Evolutionary conservation across 2,329 filamentous ascomycete genomes (phyloP), one percentile per base, ranked within the genome.

Genomic region (Dactylellina sp.): DNA sequence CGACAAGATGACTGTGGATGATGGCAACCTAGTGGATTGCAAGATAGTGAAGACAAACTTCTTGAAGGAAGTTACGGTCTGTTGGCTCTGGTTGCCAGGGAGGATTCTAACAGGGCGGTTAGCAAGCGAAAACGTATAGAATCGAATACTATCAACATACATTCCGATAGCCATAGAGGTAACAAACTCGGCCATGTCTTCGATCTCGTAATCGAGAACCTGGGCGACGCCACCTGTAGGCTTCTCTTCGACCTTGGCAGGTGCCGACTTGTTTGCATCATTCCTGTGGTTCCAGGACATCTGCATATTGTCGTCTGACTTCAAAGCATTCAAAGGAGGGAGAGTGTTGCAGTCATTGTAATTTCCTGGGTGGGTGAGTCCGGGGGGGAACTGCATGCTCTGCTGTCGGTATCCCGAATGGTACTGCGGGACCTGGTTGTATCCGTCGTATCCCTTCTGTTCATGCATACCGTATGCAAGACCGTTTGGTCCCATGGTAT

Each of bases 191-290:
- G 92, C 90, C 93, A 97, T 97, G 81, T 91, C 85, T 81, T 96
- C 92, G 88, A 97, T 94, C 82, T 97, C 93, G 81, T 97, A 97
- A 84, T 97, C 93, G 82, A 97, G 88, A 83, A 96, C 91, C 79
- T 92, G 92, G 79, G 93, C 95, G 40, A 97, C 93, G 79, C 93
- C 93, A 81, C 93, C 93, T 76, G 86, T 75, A 11, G 77, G 76
- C 55, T 77, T 78, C 42, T 79, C 78, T 55, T 78, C 77, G 39
- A 64, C 59, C 62, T 75, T 72, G 25, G 63, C 64, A 40, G 75
- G 60, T 18, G 68, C 70, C 12, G 75, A 50, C 64, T 77, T 77
- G 72, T 57, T 75, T 74, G 44, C 75, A 25, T 76, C 44, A 46
- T 44, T 74, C 76, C 75, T 57, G 14, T 77, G 74, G 55, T 65